A percentile compares a stretch with the other conserved stretches of the same genome.
Evolutionary conservation across 768 basidiomycete genomes (phyloP).

Genomic region (Agaricus subrufescens): DNA sequence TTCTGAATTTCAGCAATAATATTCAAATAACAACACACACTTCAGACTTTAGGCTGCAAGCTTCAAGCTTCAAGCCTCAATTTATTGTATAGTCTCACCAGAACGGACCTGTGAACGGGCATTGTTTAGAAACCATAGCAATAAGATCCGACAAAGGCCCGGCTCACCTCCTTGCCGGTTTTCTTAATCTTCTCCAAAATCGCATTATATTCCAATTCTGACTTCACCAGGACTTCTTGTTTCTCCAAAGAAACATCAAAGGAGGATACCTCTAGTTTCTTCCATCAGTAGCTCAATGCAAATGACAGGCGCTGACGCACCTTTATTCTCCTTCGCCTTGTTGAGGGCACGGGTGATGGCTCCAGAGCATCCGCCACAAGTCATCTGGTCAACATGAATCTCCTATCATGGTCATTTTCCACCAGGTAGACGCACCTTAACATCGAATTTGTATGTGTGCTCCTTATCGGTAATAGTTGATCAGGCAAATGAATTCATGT

Average conservation of each 20-base stretch:
- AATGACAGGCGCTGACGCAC: not conserved
- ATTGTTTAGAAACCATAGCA: not conserved
- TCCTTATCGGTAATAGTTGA: slow-evolving; percentile 9
- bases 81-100: slow-evolving; percentile 43
- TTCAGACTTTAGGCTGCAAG: too few species aligned
- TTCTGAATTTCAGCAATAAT: not conserved
- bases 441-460: slow-evolving; percentile 74
- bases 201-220: slow-evolving; percentile 55
- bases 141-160: too few species aligned
- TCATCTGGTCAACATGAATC: slow-evolving; percentile 51
- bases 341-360: slow-evolving; percentile 72
- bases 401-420: not conserved
- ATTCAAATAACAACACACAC: not conserved
- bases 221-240: slow-evolving; percentile 71
- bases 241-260: slow-evolving; percentile 62
- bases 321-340: slow-evolving; percentile 53
- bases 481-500: not conserved
- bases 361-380: slow-evolving; percentile 82
- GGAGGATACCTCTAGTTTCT: slow-evolving; percentile 43
- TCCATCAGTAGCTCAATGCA: not conserved
- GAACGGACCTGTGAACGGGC: slow-evolving; percentile 29
- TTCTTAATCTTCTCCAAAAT: slow-evolving; percentile 76
- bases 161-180: slow-evolving; percentile 82
- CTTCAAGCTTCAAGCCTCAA: slow-evolving; percentile 50
- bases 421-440: slow-evolving; percentile 53